These are phyloP conservation scores for Colletotrichum sublineola DNA, from an alignment of 2,329 filamentous ascomycete species.

Conservation along the genomic window DNA sequence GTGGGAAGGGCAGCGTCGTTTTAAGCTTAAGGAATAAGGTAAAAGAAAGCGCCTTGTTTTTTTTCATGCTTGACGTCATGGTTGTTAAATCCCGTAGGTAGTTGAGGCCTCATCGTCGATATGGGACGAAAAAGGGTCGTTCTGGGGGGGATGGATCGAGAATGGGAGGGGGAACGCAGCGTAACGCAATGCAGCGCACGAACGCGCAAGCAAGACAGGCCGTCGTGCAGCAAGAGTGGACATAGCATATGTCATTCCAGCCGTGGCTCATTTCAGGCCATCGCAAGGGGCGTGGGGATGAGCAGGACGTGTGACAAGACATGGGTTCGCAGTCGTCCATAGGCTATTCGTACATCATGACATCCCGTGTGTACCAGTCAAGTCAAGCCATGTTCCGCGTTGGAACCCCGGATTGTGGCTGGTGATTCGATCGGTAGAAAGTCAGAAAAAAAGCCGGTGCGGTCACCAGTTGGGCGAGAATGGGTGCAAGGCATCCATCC, in stretches of 20 bases:
- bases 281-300: too few relatives aligned
- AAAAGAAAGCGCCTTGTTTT: background rate
- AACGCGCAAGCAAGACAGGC: constrained; percentile 10
- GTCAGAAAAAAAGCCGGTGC: background rate
- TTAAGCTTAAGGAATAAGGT: constrained; percentile 37
- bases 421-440: constrained; percentile 6
- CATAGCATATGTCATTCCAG: constrained; percentile 32
- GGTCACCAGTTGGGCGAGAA: background rate
- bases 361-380: background rate
- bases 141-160: background rate
- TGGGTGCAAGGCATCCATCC: background rate
- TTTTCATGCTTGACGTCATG: constrained; percentile 35
- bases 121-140: constrained; percentile 23
- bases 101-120: constrained; percentile 25
- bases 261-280: constrained; percentile 5
- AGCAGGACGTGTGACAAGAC: background rate
- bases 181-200: constrained; percentile 3
- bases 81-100: constrained; percentile 14
- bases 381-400: too few relatives aligned
- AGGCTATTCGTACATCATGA: too few relatives aligned
- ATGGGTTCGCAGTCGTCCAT: background rate
- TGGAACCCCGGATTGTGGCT: constrained; percentile 33
- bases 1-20: constrained; percentile 1
- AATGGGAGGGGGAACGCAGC: background rate
- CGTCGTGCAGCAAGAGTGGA: constrained; percentile 10